Conservation (phyloP, 2,329 filamentous ascomycete genomes). For the Ophiostoma tasmaniense region DNA sequence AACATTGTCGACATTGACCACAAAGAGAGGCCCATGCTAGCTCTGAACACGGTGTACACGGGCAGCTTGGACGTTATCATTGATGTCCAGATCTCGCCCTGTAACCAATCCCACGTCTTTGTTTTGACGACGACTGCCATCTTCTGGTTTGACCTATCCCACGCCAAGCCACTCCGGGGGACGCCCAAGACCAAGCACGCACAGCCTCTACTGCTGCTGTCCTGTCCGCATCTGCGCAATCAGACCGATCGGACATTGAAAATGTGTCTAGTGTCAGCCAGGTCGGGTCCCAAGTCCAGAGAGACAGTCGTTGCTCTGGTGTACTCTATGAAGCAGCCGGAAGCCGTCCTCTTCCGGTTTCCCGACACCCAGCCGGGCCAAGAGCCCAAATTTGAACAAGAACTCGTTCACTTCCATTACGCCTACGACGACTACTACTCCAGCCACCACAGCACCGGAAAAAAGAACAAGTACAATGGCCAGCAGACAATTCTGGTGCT, state of each 20-base stretch:
- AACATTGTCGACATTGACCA: conserved; percentile 24
- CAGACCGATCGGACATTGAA: conserved; percentile 32
- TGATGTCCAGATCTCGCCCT: conserved; percentile 43
- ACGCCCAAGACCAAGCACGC: not conserved
- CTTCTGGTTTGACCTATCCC: conserved; percentile 37
- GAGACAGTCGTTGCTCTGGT: conserved; percentile 23
- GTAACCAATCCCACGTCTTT: conserved; percentile 42
- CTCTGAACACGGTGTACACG: conserved; percentile 21
- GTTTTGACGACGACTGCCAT: conserved; percentile 49
- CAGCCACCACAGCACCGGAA: not conserved
- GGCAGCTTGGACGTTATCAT: conserved; percentile 40
- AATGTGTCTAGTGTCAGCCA: conserved; percentile 29
- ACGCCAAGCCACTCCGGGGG: not conserved
- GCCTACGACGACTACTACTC: not conserved
- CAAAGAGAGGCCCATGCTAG: conserved; percentile 13
- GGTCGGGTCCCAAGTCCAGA: conserved; percentile 6
- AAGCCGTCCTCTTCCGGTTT: conserved; percentile 25
- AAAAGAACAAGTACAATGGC: conserved; percentile 2
- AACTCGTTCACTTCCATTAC: conserved; percentile 14
- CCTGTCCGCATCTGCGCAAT: conserved; percentile 38
- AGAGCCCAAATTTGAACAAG: conserved; percentile 21
- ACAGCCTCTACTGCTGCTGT: conserved; percentile 30
- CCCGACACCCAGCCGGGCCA: conserved; percentile 13
- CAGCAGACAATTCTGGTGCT: conserved; percentile 17
- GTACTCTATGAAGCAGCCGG: conserved; percentile 22